Evolutionary conservation across 164 flowering plant genomes (phyloP), one percentile per base, ranked within the genome.

Genomic region (Nelumbo lutea): DNA sequence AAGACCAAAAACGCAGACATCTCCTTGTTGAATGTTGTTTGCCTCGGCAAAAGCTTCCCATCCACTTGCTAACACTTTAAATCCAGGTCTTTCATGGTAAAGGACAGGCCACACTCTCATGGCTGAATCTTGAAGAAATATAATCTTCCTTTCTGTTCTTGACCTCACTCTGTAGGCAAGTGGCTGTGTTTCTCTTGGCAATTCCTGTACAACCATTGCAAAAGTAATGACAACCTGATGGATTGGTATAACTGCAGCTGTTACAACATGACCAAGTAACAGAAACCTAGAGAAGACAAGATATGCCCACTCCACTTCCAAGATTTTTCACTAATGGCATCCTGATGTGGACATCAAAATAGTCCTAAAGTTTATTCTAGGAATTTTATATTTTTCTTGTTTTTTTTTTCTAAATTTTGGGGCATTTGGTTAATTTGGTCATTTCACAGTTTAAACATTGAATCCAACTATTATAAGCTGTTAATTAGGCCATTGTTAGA

Each of bases 31-130:
- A 68, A 79, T 76, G 59, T 73, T 68, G 67, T 82, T 79, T 57
- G 76, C 83, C 62, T 59, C 51, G 66, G 75, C 59, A 60, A 82
- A 78, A 39, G 71, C 67, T 67, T 78, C 71, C 83, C 85, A 82
- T 7, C 85, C 83, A 42, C 68, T 65, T 0, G 74, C 59, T 62
- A 82, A 72, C 13, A 66, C 27, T 59, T 48, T 73, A 14, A 44
- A 5, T 9, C 39, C 59, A 27, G 6, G 6, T 59, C 15, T 76
- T 44, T 77, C 74, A 7, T 74, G 80, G 72, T 78, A 83, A 48
- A 81, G 9, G n/a, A 77, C 79, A 3, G 83, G 82, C 83, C 83
- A 83, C 57, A 62, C 9, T 66, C 76, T 71, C 73, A 59, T 68
- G 48, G 51, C 60, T 6, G 79, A 70, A 72, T 79, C 83, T 15